Percentiles rank a stretch among this genome's conserved stretches.
phyloP scores from a whole-genome alignment of 2,329 filamentous ascomycete genomes.

The Botrytis aclada region DNA sequence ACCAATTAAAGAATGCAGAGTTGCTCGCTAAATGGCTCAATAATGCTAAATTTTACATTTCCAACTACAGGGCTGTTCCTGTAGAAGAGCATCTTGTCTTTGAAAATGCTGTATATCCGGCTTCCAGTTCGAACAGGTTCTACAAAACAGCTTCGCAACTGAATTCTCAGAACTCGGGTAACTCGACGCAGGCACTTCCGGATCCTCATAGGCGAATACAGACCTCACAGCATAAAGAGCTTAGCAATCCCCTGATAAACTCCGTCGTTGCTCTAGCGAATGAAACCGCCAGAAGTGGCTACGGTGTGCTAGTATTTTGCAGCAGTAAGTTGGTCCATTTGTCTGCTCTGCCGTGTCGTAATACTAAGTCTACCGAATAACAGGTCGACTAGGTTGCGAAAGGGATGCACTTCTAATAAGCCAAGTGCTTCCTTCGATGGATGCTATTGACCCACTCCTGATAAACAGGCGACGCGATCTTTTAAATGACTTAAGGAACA shows the following conservation, averaged over 20 bases:
- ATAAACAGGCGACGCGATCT: constrained; percentile 61
- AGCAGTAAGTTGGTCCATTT: constrained; percentile 46
- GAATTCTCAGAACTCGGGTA: constrained; percentile 35
- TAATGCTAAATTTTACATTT: constrained; percentile 67
- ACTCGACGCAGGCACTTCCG: constrained; percentile 38
- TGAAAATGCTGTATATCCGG: constrained; percentile 64
- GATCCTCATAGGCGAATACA: constrained; percentile 50
- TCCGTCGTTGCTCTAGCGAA: constrained; percentile 66
- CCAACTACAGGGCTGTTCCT: constrained; percentile 70
- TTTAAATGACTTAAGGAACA: constrained; percentile 62
- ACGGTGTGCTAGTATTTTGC: constrained; percentile 71
- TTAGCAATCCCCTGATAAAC: constrained; percentile 64
- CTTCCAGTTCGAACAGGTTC: constrained; percentile 55
- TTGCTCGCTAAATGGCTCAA: constrained; percentile 65
- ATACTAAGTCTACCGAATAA: background rate
- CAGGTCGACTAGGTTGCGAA: constrained; percentile 59
- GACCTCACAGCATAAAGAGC: constrained; percentile 56
- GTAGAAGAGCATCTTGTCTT: constrained; percentile 73
- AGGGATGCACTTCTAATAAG: constrained; percentile 66
- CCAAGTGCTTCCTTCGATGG: constrained; percentile 56
- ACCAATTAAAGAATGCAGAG: constrained; percentile 58
- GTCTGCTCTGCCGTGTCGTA: background rate
- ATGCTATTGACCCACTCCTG: constrained; percentile 44
- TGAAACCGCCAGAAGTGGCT: constrained; percentile 66
- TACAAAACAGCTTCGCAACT: constrained; percentile 51